Evolutionary conservation across 2,329 filamentous ascomycete genomes (phyloP).

Genomic region (Claviceps sp.): DNA sequence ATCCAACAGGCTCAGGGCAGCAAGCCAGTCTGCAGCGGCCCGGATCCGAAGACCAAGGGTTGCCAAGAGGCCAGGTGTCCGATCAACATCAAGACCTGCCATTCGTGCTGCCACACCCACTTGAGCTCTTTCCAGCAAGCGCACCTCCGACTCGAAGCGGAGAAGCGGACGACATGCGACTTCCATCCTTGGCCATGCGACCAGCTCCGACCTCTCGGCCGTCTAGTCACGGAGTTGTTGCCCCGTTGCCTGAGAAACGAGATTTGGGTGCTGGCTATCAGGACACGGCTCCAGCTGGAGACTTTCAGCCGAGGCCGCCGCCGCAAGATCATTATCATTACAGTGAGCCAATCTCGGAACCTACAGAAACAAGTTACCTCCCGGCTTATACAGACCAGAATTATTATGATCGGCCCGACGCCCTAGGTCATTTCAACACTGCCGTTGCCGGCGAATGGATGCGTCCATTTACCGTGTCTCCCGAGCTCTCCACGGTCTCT

Average conservation of each 20-base stretch:
- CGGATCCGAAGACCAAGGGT: neutral
- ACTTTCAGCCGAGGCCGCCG: neutral
- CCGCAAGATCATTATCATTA: neutral
- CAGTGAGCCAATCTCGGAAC: neutral
- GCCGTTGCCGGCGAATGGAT: neutral
- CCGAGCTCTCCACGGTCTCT: constrained; percentile 4
- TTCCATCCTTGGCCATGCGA: neutral
- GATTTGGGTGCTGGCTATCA: neutral
- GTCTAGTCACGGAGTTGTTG: neutral
- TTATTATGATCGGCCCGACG: neutral
- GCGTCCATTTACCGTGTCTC: constrained; percentile 5
- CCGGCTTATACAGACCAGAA: neutral
- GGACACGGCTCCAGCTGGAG: neutral
- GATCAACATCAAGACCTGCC: neutral
- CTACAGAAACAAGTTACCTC: neutral
- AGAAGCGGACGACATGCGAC: neutral
- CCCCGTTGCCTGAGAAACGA: neutral
- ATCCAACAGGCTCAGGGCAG: neutral
- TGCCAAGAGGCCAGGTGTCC: neutral
- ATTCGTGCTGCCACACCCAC: neutral
- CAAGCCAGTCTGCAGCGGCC: neutral
- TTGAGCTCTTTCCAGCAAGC: neutral
- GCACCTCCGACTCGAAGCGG: neutral
- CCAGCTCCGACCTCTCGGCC: neutral
- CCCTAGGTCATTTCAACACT: neutral